Percentiles rank a stretch among this genome's conserved stretches.
These are phyloP conservation scores for Shiraia bambusicola DNA, from an alignment of 2,329 filamentous ascomycete species.

Conservation along the genomic window DNA sequence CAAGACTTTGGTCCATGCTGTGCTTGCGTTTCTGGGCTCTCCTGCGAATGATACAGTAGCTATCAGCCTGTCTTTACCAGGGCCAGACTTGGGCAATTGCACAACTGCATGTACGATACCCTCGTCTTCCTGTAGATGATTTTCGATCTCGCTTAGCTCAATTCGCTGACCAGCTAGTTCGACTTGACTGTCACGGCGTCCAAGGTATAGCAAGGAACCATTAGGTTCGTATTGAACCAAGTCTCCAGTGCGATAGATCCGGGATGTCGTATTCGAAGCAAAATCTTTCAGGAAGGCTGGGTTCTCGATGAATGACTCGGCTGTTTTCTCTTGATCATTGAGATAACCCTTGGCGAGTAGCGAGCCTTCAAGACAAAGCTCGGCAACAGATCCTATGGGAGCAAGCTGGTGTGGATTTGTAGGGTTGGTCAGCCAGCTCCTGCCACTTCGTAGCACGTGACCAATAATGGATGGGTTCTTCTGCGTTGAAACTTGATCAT, in stretches of 20 bases:
- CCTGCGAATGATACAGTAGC: constrained; percentile 46
- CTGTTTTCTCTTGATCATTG: constrained; percentile 28
- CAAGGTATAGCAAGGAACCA: constrained; percentile 33
- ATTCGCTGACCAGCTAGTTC: constrained; percentile 41
- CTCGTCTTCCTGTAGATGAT: constrained; percentile 29
- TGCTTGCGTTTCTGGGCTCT: constrained; percentile 9
- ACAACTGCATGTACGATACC: constrained; percentile 46
- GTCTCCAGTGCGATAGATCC: constrained; percentile 40
- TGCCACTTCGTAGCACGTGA: constrained; percentile 20
- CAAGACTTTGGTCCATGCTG: constrained; percentile 35
- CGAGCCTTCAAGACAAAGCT: constrained; percentile 37
- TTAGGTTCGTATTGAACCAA: constrained; percentile 33
- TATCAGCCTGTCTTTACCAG: constrained; percentile 48
- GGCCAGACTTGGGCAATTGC: constrained; percentile 46
- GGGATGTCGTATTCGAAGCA: constrained; percentile 1
- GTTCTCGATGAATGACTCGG: constrained; percentile 27
- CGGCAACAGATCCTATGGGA: constrained; percentile 32
- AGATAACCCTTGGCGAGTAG: constrained; percentile 36
- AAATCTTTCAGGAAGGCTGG: constrained; percentile 27
- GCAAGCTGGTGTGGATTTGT: constrained; percentile 31
- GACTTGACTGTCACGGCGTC: constrained; percentile 38
- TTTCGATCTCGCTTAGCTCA: constrained; percentile 40
- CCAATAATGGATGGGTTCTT: constrained; percentile 30
- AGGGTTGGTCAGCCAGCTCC: constrained; percentile 32
- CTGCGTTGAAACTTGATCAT: constrained; percentile 23